A percentile compares a stretch with the other conserved stretches of the same genome.
phyloP scores from a whole-genome alignment of 768 basidiomycete species.

The Rhizopogon vulgaris region DNA sequence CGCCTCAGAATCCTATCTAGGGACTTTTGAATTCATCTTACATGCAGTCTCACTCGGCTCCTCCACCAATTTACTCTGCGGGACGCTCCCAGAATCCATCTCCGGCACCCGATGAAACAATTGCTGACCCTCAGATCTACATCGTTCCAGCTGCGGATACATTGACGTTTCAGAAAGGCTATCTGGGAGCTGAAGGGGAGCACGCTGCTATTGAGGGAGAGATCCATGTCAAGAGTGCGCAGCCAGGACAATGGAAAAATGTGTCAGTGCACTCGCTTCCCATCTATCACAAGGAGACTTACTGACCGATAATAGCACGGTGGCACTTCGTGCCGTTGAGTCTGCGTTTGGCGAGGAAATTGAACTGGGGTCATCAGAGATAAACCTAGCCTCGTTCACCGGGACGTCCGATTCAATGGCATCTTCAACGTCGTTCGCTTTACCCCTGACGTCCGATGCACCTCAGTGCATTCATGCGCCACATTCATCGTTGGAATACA shows the following conservation, averaged over 20 bases:
- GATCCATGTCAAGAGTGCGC: slow-evolving; percentile 73
- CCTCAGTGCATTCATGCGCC: slow-evolving; percentile 79
- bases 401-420: slow-evolving; percentile 39
- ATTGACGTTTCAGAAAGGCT: slow-evolving; percentile 81
- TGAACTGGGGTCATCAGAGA: slow-evolving; percentile 55
- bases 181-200: slow-evolving; percentile 78
- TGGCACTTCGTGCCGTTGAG: slow-evolving; percentile 65
- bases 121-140: slow-evolving; percentile 53
- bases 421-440: slow-evolving; percentile 69
- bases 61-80: slow-evolving; percentile 60
- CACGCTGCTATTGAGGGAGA: slow-evolving; percentile 83
- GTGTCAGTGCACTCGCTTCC: slow-evolving; percentile 48
- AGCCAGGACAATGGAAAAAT: slow-evolving; percentile 52
- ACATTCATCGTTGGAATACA: slow-evolving; percentile 66
- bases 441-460: slow-evolving; percentile 72
- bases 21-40: not conserved
- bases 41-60: slow-evolving; percentile 36
- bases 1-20: not conserved
- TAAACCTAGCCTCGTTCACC: slow-evolving; percentile 47
- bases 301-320: slow-evolving; percentile 38
- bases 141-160: slow-evolving; percentile 67
- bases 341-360: slow-evolving; percentile 53
- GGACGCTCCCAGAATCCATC: slow-evolving; percentile 27
- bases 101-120: slow-evolving; percentile 7
- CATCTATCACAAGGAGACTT: slow-evolving; percentile 6